Conservation (phyloP, 345 rosid species). For the Diplotaxis tenuifolia region DNA sequence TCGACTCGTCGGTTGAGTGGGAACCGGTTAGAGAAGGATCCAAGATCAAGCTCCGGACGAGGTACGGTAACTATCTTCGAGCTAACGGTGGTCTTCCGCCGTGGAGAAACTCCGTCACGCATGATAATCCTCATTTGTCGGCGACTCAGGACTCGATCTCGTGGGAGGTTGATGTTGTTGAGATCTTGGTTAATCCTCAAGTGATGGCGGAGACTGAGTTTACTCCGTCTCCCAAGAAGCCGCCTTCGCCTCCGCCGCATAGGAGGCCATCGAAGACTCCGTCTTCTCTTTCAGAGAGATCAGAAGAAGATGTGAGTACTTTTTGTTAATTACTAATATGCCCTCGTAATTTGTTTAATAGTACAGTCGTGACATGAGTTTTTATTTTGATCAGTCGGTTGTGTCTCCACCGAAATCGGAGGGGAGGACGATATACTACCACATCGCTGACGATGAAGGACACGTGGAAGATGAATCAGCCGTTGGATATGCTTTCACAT, state of each 20-base stretch:
- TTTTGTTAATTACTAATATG: neutral
- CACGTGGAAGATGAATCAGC: slow-evolving; percentile 61
- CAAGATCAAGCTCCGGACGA: slow-evolving; percentile 53
- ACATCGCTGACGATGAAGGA: slow-evolving; percentile 71
- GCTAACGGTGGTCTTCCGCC: slow-evolving; percentile 79
- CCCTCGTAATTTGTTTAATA: neutral
- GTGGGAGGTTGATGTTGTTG: slow-evolving; percentile 74
- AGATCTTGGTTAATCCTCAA: slow-evolving; percentile 36
- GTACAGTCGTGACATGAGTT: neutral
- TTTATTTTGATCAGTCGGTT: slow-evolving; percentile 47
- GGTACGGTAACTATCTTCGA: slow-evolving; percentile 60
- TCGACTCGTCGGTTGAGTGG: slow-evolving; percentile 68
- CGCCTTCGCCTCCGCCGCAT: slow-evolving; percentile 34
- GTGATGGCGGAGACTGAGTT: slow-evolving; percentile 6
- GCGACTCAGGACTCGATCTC: slow-evolving; percentile 63
- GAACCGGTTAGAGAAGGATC: slow-evolving; percentile 66
- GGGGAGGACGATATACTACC: slow-evolving; percentile 80
- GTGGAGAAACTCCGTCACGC: slow-evolving; percentile 76
- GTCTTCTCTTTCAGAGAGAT: slow-evolving; percentile 42
- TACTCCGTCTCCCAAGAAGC: slow-evolving; percentile 19
- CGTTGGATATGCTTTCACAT: slow-evolving; percentile 57
- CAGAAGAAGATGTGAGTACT: slow-evolving; percentile 68
- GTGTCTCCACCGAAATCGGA: slow-evolving; percentile 80
- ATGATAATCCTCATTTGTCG: slow-evolving; percentile 62
- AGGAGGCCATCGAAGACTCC: slow-evolving; percentile 47